Evolutionary conservation across 2,329 filamentous ascomycete genomes (phyloP).

Genomic region (Chrysoporthe austroafricana): DNA sequence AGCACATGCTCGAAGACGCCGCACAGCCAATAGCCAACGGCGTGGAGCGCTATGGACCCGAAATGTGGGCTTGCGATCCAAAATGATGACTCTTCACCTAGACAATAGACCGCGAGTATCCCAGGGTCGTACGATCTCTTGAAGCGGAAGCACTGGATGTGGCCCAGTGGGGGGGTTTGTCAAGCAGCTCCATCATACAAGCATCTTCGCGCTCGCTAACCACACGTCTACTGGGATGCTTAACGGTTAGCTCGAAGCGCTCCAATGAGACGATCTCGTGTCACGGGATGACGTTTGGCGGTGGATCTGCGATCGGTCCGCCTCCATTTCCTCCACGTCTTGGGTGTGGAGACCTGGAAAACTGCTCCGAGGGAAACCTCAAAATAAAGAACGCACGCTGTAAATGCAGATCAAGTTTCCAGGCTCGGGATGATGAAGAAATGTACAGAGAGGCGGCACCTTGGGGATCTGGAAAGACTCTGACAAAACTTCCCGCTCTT

Average conservation of each 20-base stretch:
- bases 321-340: not conserved
- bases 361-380: not conserved
- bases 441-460: not conserved
- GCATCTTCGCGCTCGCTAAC: not conserved
- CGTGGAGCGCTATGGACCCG: no score
- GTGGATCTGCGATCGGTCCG: constrained; percentile 13
- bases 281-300: constrained; percentile 16
- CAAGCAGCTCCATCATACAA: not conserved
- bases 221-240: not conserved
- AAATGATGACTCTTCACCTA: no score
- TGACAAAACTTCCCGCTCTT: no score
- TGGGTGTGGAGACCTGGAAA: not conserved
- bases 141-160: not conserved
- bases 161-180: not conserved
- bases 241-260: constrained; percentile 7
- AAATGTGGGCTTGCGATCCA: no score
- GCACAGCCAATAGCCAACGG: no score
- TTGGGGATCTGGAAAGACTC: no score
- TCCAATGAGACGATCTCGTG: constrained; percentile 5
- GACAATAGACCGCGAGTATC: not conserved
- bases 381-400: not conserved
- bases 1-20: no score
- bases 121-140: not conserved
- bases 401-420: not conserved
- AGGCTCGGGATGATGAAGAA: not conserved